Percentiles rank a stretch among this genome's conserved stretches.
Evolutionary conservation across 1,139 yeast genomes (phyloP).

Genomic region (Lodderomyces theae): DNA sequence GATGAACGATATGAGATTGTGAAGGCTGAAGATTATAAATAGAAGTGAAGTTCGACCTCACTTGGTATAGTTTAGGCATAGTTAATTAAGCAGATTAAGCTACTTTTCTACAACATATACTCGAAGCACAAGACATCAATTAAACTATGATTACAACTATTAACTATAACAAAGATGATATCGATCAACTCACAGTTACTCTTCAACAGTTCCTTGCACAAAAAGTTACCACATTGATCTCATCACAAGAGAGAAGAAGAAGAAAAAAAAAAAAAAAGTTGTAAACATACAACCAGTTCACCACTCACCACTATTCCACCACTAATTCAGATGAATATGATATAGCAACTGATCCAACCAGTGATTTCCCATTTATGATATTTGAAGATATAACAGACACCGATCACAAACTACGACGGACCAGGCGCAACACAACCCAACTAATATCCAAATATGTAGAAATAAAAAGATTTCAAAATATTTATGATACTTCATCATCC

Average conservation of each 20-base stretch:
- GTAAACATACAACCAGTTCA: neutral
- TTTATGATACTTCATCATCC: slow-evolving; percentile 11
- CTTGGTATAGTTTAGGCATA: no score
- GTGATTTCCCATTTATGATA: slow-evolving; percentile 13
- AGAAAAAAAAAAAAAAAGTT: neutral
- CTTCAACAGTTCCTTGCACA: no score
- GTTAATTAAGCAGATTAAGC: no score
- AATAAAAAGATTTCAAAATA: slow-evolving; percentile 14
- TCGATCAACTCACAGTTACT: no score
- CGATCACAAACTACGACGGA: slow-evolving; percentile 9
- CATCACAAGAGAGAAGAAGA: slow-evolving; percentile 1
- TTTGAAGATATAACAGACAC: slow-evolving; percentile 21
- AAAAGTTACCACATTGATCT: no score
- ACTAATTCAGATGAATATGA: neutral
- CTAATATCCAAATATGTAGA: slow-evolving; percentile 22
- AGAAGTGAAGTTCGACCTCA: no score
- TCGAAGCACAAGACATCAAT: no score
- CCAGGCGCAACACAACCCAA: slow-evolving; percentile 8
- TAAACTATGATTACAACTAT: no score
- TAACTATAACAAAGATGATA: no score
- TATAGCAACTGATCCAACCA: slow-evolving; percentile 2
- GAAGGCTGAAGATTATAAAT: no score
- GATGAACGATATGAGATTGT: no score
- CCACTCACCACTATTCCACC: neutral
- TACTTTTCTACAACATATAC: no score